Conservation (phyloP, 495 filamentous ascomycete species). For the Penicillium malachiteum region DNA sequence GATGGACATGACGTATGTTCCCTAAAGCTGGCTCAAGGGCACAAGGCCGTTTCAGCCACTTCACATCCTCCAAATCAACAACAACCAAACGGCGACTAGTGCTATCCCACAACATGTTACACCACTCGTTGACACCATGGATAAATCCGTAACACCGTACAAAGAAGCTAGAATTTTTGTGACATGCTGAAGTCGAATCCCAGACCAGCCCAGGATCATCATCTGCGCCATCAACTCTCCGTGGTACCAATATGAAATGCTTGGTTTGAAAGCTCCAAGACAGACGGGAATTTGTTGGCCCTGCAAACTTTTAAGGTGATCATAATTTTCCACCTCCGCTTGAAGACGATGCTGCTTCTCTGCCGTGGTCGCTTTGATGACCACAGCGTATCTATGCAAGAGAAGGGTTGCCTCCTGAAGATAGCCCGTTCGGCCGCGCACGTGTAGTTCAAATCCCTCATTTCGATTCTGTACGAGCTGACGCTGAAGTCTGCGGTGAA, state of each 20-base stretch:
- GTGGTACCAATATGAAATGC: slow-evolving; percentile 17
- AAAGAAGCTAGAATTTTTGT: slow-evolving; percentile 19
- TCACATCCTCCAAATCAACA: slow-evolving; percentile 25
- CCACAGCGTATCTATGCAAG: slow-evolving; percentile 26
- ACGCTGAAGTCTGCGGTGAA: slow-evolving; percentile 25
- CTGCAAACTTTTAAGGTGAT: slow-evolving; percentile 17
- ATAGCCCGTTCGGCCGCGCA: slow-evolving; percentile 28
- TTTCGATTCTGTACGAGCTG: slow-evolving; percentile 24
- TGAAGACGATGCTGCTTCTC: slow-evolving; percentile 25
- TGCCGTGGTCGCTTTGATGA: slow-evolving; percentile 27
- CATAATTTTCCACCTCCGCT: slow-evolving; percentile 27
- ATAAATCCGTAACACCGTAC: slow-evolving; percentile 14
- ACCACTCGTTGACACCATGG: slow-evolving; percentile 23
- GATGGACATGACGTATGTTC: slow-evolving; percentile 8
- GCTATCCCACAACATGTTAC: slow-evolving; percentile 25
- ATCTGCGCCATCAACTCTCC: slow-evolving; percentile 25
- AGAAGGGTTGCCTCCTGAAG: slow-evolving; percentile 30
- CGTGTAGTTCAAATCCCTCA: slow-evolving; percentile 25
- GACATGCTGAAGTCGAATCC: slow-evolving; percentile 19
- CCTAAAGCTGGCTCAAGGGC: slow-evolving; percentile 6
- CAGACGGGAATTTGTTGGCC: slow-evolving; percentile 24
- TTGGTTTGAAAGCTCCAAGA: slow-evolving; percentile 20
- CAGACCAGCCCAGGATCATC: slow-evolving; percentile 28
- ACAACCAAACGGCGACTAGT: slow-evolving; percentile 10
- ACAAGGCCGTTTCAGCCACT: slow-evolving; percentile 13